Conservation (phyloP, 1,139 yeast genomes). For the Saccharomyces hybrid region DNA sequence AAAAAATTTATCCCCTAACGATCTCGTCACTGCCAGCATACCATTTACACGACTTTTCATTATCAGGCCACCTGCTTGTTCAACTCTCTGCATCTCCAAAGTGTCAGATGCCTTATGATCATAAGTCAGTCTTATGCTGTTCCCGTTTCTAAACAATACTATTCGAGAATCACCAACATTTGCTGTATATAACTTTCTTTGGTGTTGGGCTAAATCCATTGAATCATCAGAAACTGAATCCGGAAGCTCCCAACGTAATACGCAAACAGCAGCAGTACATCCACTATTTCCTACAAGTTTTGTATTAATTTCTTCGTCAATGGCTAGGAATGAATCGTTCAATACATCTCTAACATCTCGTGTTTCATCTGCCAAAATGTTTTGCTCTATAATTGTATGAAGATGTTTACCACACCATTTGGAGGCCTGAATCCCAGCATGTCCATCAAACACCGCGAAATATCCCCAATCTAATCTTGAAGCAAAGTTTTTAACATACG, state of each 20-base stretch:
- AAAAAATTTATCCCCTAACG: constrained; percentile 91
- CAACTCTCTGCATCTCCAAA: constrained; percentile 68
- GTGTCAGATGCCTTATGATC: constrained; percentile 92
- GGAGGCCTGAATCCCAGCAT: constrained; percentile 91
- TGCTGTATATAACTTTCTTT: constrained; percentile 79
- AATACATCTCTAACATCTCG: constrained; percentile 51
- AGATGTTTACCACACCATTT: constrained; percentile 91
- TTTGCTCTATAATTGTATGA: constrained; percentile 42
- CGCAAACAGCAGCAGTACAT: constrained; percentile 93
- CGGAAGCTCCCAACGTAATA: constrained; percentile 74
- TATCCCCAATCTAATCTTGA: constrained; percentile 89
- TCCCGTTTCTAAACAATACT: constrained; percentile 65
- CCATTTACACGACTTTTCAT: constrained; percentile 93
- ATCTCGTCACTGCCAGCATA: constrained; percentile 87
- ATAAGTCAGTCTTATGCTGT: constrained; percentile 72
- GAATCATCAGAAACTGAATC: constrained; percentile 23
- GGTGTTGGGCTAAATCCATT: constrained; percentile 37
- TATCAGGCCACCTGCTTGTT: constrained; percentile 75
- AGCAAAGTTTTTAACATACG: constrained; percentile 86
- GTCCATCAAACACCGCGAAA: constrained; percentile 96
- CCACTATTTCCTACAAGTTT: constrained; percentile 65
- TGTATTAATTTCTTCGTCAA: constrained; percentile 61
- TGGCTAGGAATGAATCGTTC: constrained; percentile 57
- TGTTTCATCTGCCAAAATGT: constrained; percentile 32
- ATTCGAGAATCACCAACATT: constrained; percentile 93